phyloP scores from a whole-genome alignment of 2,329 filamentous ascomycete species.

The Sporothrix globosa region DNA sequence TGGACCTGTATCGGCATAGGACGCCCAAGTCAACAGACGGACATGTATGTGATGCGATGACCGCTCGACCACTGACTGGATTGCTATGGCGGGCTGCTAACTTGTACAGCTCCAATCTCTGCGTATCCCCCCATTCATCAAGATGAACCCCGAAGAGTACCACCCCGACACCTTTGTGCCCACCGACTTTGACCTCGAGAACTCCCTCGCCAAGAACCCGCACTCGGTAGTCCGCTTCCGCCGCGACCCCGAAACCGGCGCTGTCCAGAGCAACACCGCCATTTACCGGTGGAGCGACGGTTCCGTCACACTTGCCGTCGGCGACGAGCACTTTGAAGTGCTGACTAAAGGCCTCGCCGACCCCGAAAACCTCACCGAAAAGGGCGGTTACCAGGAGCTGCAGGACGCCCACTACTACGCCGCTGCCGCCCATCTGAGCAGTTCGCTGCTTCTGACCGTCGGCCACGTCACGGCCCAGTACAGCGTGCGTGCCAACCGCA shows the following conservation, averaged over 20 bases:
- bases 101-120: conserved; percentile 64
- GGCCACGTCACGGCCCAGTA: conserved; percentile 77
- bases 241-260: conserved; percentile 65
- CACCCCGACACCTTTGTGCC: conserved; percentile 67
- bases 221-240: conserved; percentile 71
- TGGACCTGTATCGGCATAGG: conserved; percentile 69
- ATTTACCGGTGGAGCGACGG: conserved; percentile 80
- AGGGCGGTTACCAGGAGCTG: conserved; percentile 58
- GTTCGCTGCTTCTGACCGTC: conserved; percentile 70
- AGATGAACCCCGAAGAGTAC: conserved; percentile 69
- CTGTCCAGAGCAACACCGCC: conserved; percentile 74
- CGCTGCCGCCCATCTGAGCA: conserved; percentile 69
- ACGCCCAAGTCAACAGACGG: conserved; percentile 72
- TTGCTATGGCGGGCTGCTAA: neutral
- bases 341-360: conserved; percentile 71
- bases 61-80: neutral
- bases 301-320: conserved; percentile 73
- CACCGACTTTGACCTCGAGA: conserved; percentile 57
- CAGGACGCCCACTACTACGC: conserved; percentile 78
- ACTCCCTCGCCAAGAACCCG: conserved; percentile 58
- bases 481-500: conserved; percentile 67
- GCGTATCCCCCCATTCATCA: conserved; percentile 73
- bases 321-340: conserved; percentile 75
- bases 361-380: conserved; percentile 51
- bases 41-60: conserved; percentile 55